A percentile compares a stretch with the other conserved stretches of the same genome.
phyloP scores from a whole-genome alignment of 1,284 basidiomycete genomes.

The Trichosporon ovoides region DNA sequence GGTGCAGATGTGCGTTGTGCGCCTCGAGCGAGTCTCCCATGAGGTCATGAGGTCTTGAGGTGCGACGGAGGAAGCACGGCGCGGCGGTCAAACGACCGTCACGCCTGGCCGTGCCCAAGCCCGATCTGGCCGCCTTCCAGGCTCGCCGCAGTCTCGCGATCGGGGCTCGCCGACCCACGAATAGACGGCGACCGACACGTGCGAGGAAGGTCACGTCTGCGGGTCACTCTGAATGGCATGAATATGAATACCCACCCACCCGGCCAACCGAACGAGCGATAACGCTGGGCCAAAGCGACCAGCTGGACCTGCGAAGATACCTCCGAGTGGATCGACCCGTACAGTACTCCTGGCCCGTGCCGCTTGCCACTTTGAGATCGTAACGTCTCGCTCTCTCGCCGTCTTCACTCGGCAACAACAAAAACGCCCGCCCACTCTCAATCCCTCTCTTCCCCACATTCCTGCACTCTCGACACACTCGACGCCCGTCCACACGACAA shows the following conservation, averaged over 20 bases:
- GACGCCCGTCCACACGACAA: neutral
- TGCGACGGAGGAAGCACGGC: too few relatives aligned
- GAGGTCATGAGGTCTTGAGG: neutral
- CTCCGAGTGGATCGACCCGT: neutral
- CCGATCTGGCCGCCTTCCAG: neutral
- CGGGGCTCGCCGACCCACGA: constrained; percentile 1
- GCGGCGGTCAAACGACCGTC: neutral
- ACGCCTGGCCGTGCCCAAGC: neutral
- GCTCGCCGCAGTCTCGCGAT: neutral
- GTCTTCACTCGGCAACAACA: neutral
- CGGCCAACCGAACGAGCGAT: too few relatives aligned
- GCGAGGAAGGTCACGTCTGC: neutral
- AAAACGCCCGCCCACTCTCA: neutral
- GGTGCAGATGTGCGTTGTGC: too few relatives aligned
- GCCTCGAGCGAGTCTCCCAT: neutral
- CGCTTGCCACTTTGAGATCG: constrained; percentile 5
- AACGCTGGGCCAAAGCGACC: neutral
- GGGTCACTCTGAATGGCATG: neutral
- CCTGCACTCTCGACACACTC: neutral
- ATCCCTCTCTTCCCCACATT: neutral
- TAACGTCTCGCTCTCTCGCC: neutral
- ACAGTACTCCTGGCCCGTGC: neutral
- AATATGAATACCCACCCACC: neutral
- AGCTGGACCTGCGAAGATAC: neutral
- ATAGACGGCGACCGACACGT: neutral